Base-by-base conservation (phyloP, 1,139 yeast species). In the Saccharomyces hybrid region DNA sequence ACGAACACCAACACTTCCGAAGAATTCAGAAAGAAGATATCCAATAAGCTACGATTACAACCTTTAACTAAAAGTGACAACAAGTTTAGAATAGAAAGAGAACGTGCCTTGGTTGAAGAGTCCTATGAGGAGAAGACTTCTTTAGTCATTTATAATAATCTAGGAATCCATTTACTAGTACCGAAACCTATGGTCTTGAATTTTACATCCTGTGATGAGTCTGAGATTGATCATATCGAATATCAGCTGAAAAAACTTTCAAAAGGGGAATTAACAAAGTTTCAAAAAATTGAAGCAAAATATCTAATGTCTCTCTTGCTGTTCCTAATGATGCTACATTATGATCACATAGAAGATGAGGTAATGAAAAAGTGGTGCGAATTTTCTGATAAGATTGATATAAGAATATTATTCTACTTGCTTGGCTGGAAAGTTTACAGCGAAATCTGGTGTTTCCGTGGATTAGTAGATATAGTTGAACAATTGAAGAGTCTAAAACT, bases 371-470 rank as follows among this genome's bases (percentile, higher is more conserved):
- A 52, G 21, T 68, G 72, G 72, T 58, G 62, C 27, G 14, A 49
- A 1, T 46, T 50, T 28, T 51, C 58, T 21, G 56, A 55, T 3
- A 38, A 19, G 1, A 57, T 66, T 3, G 72, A 70, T 53, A 54
- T 67, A 4, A 58, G 70, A 44, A 42, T 69, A 8, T 52, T 70
- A 5, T 53, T 69, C 11, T 61, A 62, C 47, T 28, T 69, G 21
- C 54, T 68, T 19, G 66, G 58, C 9, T 59, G 64, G 24, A 53
- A 59, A 26, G 50, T 64, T 2, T 63, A 56, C 53, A 72, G 72
- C 1, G 68, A 66, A 26, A 49, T 68, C 5, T 69, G 72, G 71
- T 53, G 62, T n/a, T 62, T 55, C 51, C 60, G 63, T 46, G 72
- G 72, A 1, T 58, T 69, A 19, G 47, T 55, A 5, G 56, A 55